Base-by-base conservation (phyloP, 805 yeast species). In the Clavispora santaluciae region DNA sequence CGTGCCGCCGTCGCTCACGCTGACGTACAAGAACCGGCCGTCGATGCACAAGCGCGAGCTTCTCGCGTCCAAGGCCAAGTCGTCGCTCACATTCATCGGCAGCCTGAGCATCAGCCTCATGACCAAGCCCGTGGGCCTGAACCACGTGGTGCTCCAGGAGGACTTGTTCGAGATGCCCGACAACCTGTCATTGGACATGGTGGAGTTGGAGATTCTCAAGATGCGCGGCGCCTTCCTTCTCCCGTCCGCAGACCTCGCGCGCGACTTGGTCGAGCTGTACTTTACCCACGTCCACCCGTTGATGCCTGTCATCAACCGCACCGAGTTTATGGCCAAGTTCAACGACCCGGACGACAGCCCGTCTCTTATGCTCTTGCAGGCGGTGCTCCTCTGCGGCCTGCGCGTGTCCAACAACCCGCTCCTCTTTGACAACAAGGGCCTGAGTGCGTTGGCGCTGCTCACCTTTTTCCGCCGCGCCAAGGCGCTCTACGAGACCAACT, bases 381-480 rank as follows among this genome's bases (percentile, higher is more conserved):
- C 87, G 1, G 79, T 86, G 10, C 63, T 84, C 29, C 68, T 83
- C 36, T 81, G 85, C 17, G 91, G 90, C 1, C 72, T 85, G 13
- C 70, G 86, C 30, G 76, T 77, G 11, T 76, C 81, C 24, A 54
- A 61, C 6, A 79, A 81, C 53, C 78, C 81, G 3, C 63, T 70
- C 12, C 66, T 73, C 34, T 61, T 65, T 40, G 86, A 75, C 53
- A 55, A 66, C 24, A 66, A 75, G 25, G 76, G 77, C 43, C 66
- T 73, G 36, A 77, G 84, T 35, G 63, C 76, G 36, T 62, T 76
- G 42, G 77, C 86, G 3, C 57, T 64, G 30, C 55, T 66, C 41
- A 68, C 74, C 2, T 76, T 85, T 44, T 80, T 79, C 60, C 73
- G 79, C 49, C 70, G 95, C 13, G 90, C 89, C 4, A 83, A 81